These are phyloP conservation scores for Pholiota molesta DNA, from an alignment of 768 basidiomycete genomes.

Conservation along the genomic window DNA sequence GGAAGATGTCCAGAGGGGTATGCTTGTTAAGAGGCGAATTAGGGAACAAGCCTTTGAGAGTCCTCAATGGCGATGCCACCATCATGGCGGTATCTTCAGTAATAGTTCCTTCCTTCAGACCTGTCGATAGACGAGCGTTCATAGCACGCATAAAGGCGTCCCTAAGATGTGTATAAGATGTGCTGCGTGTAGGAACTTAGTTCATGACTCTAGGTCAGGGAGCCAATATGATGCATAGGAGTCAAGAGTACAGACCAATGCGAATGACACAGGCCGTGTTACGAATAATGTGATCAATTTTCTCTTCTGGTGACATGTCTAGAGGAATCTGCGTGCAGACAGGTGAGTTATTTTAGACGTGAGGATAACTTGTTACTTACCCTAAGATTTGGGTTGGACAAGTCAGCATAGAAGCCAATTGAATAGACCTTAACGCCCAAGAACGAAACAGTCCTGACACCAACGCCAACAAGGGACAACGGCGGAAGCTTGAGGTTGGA, in stretches of 20 bases:
- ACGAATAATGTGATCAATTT: constrained; percentile 66
- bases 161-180: constrained; percentile 77
- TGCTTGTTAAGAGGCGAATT: constrained; percentile 69
- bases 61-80: constrained; percentile 65
- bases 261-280: constrained; percentile 75
- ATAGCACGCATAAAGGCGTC: constrained; percentile 84
- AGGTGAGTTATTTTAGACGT: not conserved
- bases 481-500: constrained; percentile 63
- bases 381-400: constrained; percentile 62
- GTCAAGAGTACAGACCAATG: constrained; percentile 51
- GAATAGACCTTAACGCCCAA: constrained; percentile 88
- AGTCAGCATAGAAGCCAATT: constrained; percentile 87
- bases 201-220: not conserved
- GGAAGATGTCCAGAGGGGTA: constrained; percentile 67
- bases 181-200: constrained; percentile 78
- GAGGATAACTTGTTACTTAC: constrained; percentile 34
- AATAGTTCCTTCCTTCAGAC: constrained; percentile 53
- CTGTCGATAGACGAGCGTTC: constrained; percentile 57
- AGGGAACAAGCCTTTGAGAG: constrained; percentile 78
- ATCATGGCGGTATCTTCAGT: constrained; percentile 60
- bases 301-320: constrained; percentile 65
- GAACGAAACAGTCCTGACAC: constrained; percentile 89
- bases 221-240: not conserved
- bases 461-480: constrained; percentile 78
- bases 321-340: constrained; percentile 49